Conservation (phyloP, 2,329 filamentous ascomycete species). For the Aspergillus terreus region DNA sequence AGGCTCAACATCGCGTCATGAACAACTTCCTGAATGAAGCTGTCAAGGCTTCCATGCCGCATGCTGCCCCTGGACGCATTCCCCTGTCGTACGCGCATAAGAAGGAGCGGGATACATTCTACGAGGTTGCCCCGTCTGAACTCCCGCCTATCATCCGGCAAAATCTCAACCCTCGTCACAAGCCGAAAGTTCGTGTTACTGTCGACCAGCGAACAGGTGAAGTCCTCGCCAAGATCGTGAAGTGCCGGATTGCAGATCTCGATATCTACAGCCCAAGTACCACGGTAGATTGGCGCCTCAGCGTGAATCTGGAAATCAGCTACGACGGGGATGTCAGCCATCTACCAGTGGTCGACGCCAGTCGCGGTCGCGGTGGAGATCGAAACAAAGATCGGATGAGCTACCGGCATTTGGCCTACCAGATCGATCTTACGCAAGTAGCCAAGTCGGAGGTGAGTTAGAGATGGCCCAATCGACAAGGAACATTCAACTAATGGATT, state of each 20-base stretch:
- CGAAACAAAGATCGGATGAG: slow-evolving; percentile 87
- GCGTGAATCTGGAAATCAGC: slow-evolving; percentile 89
- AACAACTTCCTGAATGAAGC: slow-evolving; percentile 81
- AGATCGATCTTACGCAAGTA: slow-evolving; percentile 91
- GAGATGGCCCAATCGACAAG: not conserved
- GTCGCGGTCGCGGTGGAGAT: slow-evolving; percentile 46
- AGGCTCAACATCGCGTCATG: slow-evolving; percentile 76
- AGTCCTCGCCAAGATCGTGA: slow-evolving; percentile 80
- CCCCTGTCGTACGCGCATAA: slow-evolving; percentile 74
- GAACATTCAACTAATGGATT: not conserved
- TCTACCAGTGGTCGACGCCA: slow-evolving; percentile 43
- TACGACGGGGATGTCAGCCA: slow-evolving; percentile 66
- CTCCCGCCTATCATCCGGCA: slow-evolving; percentile 63
- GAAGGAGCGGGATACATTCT: slow-evolving; percentile 79
- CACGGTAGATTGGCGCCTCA: slow-evolving; percentile 86
- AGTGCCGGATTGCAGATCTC: slow-evolving; percentile 82
- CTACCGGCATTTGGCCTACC: slow-evolving; percentile 82
- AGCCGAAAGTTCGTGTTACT: slow-evolving; percentile 68
- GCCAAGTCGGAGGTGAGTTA: slow-evolving; percentile 50
- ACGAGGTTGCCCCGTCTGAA: slow-evolving; percentile 62
- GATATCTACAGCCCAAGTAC: slow-evolving; percentile 75
- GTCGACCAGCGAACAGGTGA: slow-evolving; percentile 68
- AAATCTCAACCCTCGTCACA: slow-evolving; percentile 57
- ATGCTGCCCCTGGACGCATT: slow-evolving; percentile 32
- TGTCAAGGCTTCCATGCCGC: slow-evolving; percentile 49